Conservation (phyloP, 495 filamentous ascomycete genomes). For the Melanomma pulvis-pyrius region DNA sequence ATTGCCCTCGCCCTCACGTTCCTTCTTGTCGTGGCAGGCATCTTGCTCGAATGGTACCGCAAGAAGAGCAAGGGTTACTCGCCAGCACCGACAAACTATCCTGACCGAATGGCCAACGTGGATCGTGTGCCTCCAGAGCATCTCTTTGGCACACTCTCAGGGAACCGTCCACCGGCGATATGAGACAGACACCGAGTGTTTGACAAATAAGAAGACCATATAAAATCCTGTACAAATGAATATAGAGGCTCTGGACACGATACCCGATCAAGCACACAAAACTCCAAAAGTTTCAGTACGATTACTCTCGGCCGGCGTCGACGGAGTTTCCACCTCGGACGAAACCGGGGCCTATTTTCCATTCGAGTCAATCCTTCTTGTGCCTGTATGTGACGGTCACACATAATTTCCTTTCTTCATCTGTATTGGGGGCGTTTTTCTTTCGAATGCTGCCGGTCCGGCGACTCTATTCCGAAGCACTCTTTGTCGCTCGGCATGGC, state of each 20-base stretch:
- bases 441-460: neutral
- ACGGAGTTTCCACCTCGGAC: neutral
- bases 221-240: slow-evolving; percentile 5
- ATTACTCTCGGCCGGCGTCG: neutral
- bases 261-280: neutral
- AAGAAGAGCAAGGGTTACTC: slow-evolving; percentile 85
- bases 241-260: neutral
- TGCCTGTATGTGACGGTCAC: neutral
- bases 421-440: neutral
- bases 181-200: slow-evolving; percentile 1
- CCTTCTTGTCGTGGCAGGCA: slow-evolving; percentile 80
- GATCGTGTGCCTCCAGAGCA: slow-evolving; percentile 79
- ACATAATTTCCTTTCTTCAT: neutral
- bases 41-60: slow-evolving; percentile 81
- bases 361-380: slow-evolving; percentile 26
- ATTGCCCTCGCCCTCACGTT: slow-evolving; percentile 85
- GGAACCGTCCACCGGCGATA: slow-evolving; percentile 27
- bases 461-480: neutral
- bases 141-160: slow-evolving; percentile 58
- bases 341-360: neutral
- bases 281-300: neutral
- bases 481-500: neutral
- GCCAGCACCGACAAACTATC: slow-evolving; percentile 72
- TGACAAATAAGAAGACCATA: neutral
- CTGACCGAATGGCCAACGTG: slow-evolving; percentile 72